Conservation (phyloP, 2,329 filamentous ascomycete genomes). For the Fusarium caatingaense region DNA sequence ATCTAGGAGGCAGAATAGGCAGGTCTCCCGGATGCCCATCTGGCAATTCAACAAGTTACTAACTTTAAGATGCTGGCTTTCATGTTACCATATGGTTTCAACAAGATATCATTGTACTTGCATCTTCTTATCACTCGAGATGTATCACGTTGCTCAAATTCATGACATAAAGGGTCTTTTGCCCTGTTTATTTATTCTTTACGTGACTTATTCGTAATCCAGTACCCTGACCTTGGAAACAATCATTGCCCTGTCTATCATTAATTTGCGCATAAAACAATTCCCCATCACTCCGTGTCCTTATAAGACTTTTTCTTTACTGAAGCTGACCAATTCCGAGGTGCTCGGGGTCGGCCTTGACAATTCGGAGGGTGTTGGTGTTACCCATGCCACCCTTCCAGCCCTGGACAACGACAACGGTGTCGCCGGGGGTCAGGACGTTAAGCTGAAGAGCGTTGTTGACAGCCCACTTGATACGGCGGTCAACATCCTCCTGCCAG, state of each 20-base stretch:
- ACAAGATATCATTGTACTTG: no score
- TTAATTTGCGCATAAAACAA: constrained; percentile 47
- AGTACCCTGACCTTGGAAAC: constrained; percentile 45
- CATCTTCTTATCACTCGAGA: background rate
- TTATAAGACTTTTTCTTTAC: constrained; percentile 31
- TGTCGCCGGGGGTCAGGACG: constrained; percentile 77
- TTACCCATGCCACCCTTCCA: constrained; percentile 93
- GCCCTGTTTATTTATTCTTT: constrained; percentile 36
- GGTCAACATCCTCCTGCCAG: constrained; percentile 99
- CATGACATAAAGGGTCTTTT: constrained; percentile 20
- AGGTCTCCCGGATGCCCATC: background rate
- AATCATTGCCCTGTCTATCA: constrained; percentile 48
- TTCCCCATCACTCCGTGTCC: constrained; percentile 24
- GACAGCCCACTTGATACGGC: constrained; percentile 97
- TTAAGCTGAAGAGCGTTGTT: constrained; percentile 85
- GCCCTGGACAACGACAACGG: constrained; percentile 86
- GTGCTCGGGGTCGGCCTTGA: constrained; percentile 69
- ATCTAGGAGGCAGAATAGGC: background rate
- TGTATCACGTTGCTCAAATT: background rate
- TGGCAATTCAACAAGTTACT: no score
- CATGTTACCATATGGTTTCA: background rate
- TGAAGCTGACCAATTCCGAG: constrained; percentile 64
- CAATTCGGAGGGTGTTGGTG: constrained; percentile 82
- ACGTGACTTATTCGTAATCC: constrained; percentile 43
- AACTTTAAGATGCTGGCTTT: no score